Base-by-base conservation (phyloP, 805 yeast species). In the Candida gorgasii region DNA sequence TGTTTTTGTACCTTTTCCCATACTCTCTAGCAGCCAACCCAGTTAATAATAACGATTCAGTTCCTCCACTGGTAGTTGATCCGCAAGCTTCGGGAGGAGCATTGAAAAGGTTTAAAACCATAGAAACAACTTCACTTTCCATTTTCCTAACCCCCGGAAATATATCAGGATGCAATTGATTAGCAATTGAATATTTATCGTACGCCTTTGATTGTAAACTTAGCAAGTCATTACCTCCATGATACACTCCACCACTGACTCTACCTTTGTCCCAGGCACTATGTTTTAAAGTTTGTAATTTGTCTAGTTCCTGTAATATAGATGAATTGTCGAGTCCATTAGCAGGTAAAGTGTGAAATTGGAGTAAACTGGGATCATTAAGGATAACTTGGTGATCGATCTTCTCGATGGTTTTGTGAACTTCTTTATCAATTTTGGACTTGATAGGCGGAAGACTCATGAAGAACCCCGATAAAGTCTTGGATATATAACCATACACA, bases 81-180 rank as follows among this genome's bases (percentile, higher is more conserved):
- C 98, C 98, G 36, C 71, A 66, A 0, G 58, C 65, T 24, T 50
- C 48, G 12, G 47, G 52, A 0, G 97, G 97, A 0, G 92, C 96
- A 61, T 90, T 76, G 69, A 84, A 92, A 54, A 90, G 57, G 14
- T 72, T 75, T 48, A 93, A 68, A 4, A 86, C 90, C 98, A 93
- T 93, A 1, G 92, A 72, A 3, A 92, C 97, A 8, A 90, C 88
- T 57, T 93, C 98, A 5, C 96, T 72, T 59, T 92, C 99, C 96
- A 92, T 90, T 62, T 92, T 89, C 32, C 99, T 79, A 6, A 92
- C 86, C 5, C 95, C 98, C 0, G 98, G 99, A 58, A 92, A 92
- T 3, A 89, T 93, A 63, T 92, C 98, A 0, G 99, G 99, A 61
- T 92, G 99, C 39, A 92, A 71, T 65, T 93, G 99, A 65, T 93